These are phyloP conservation scores for Dendrobium nobile DNA, from an alignment of 106 monocot species.

Conservation along the genomic window DNA sequence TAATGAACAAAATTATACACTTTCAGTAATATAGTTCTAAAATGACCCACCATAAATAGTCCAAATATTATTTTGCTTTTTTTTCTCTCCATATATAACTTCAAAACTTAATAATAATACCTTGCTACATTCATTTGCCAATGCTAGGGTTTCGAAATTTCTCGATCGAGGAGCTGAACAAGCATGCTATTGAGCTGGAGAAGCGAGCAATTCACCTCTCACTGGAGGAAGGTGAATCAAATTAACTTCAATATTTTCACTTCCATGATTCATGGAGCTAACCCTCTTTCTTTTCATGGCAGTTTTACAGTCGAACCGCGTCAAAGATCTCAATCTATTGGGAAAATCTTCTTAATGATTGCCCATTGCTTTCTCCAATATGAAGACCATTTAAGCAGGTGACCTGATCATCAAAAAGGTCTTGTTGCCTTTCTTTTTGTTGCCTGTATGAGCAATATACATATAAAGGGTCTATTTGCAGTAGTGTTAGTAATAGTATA, in stretches of 20 bases:
- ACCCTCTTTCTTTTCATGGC: not conserved
- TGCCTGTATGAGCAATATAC: not conserved
- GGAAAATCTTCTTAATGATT: constrained; percentile 2
- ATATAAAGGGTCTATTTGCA: not conserved
- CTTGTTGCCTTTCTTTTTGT: not conserved
- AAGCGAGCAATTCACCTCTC: constrained; percentile 5
- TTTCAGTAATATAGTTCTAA: too few relatives aligned
- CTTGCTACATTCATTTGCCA: not conserved
- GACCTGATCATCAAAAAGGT: not conserved
- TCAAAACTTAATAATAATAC: too few relatives aligned
- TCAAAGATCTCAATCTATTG: constrained; percentile 13
- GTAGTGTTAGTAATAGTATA: not conserved
- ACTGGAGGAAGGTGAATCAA: constrained; percentile 5
- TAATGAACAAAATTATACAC: too few relatives aligned
- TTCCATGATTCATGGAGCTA: not conserved
- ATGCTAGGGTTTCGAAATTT: constrained; percentile 1
- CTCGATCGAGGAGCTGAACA: constrained; percentile 4
- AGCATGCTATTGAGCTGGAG: constrained; percentile 8
- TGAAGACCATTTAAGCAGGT: not conserved
- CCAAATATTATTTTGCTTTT: too few relatives aligned
- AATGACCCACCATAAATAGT: too few relatives aligned
- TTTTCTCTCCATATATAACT: too few relatives aligned
- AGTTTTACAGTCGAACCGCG: not conserved
- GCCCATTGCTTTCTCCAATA: not conserved
- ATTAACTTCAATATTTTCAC: not conserved